phyloP scores from a whole-genome alignment of 306 rosid genomes.

The Glycyrrhiza uralensis region DNA sequence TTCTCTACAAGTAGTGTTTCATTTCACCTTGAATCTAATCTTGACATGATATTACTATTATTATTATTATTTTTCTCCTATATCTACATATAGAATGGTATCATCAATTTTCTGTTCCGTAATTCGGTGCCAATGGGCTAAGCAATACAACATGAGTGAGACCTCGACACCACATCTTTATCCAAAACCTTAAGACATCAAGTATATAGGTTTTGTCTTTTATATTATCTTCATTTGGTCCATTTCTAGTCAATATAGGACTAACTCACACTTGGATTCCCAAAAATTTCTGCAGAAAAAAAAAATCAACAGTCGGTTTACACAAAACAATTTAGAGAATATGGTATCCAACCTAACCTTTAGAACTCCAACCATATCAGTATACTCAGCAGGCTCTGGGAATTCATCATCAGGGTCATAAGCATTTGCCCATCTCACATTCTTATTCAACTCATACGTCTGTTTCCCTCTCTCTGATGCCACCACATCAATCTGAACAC shows the following conservation, averaged over 20 bases:
- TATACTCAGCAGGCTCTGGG: constrained; percentile 77
- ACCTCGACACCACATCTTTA: no score
- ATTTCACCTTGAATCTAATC: background rate
- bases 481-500: constrained; percentile 67
- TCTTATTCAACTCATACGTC: constrained; percentile 73
- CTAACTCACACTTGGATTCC: no score
- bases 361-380: constrained; percentile 74
- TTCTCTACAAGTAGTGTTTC: background rate
- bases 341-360: constrained; percentile 51
- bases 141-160: no score
- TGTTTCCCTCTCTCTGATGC: constrained; percentile 74
- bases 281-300: background rate
- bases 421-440: constrained; percentile 76
- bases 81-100: background rate
- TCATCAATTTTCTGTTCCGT: background rate
- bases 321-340: background rate
- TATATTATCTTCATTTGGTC: no score
- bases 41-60: background rate
- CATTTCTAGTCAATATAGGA: no score
- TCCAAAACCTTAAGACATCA: no score
- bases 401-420: constrained; percentile 68
- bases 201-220: no score
- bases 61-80: background rate
- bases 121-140: no score
- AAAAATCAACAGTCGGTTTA: background rate